Percentiles rank a stretch among this genome's conserved stretches.
Conservation (phyloP, 2,329 filamentous ascomycete species). For the Sclerotinia subarctica region DNA sequence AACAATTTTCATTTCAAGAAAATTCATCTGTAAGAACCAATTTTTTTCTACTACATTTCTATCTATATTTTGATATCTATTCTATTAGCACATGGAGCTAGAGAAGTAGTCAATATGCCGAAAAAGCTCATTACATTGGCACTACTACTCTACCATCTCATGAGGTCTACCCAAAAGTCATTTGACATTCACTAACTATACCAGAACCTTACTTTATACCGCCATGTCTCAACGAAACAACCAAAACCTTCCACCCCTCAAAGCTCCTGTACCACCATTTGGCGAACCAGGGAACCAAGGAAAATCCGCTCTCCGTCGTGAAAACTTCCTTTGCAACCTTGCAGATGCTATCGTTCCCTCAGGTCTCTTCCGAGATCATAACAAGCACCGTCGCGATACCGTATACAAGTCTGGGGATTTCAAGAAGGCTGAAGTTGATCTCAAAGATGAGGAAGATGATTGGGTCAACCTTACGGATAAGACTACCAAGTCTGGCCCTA, state of each 20-base stretch:
- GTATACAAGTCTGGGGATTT: neutral
- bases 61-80: neutral
- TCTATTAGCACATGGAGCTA: neutral
- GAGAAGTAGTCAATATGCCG: neutral
- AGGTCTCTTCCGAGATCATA: neutral
- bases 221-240: neutral
- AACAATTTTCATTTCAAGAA: neutral
- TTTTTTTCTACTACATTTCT: neutral
- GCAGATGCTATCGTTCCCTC: neutral
- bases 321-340: constrained; percentile 6
- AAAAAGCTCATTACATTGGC: no score
- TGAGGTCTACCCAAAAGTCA: neutral
- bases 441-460: neutral
- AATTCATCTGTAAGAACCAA: neutral
- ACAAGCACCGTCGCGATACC: neutral
- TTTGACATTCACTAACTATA: no score
- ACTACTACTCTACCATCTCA: neutral
- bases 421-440: neutral
- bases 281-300: neutral
- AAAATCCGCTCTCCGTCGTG: neutral
- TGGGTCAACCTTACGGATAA: constrained; percentile 3
- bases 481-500: neutral
- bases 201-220: no score
- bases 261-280: neutral
- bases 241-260: neutral